A percentile compares a stretch with the other conserved stretches of the same genome.
Conservation (phyloP, 2,329 filamentous ascomycete species). For the Huntiella decipiens region DNA sequence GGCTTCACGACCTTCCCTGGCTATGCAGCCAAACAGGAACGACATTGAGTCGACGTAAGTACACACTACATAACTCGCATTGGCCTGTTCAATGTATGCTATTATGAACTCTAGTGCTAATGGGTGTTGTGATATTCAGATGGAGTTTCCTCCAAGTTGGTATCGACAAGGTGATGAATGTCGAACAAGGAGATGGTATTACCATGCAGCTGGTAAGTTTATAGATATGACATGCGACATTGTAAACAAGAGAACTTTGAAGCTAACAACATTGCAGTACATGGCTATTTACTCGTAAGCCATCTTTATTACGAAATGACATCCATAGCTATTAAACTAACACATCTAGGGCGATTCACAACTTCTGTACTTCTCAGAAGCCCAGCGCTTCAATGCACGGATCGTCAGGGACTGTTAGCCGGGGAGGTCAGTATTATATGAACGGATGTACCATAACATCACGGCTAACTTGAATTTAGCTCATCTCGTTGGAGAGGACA, state of each 20-base stretch:
- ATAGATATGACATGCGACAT: background rate
- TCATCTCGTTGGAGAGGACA: slow-evolving; percentile 83
- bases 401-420: slow-evolving; percentile 30
- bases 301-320: slow-evolving; percentile 2
- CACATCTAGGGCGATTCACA: slow-evolving; percentile 60
- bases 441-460: background rate
- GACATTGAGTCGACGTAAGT: slow-evolving; percentile 34
- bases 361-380: slow-evolving; percentile 97
- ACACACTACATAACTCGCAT: background rate
- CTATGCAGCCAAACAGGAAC: slow-evolving; percentile 40
- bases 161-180: slow-evolving; percentile 78
- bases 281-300: slow-evolving; percentile 85
- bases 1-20: slow-evolving; percentile 18
- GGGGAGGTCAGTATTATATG: slow-evolving; percentile 37
- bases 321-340: background rate
- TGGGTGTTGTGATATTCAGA: slow-evolving; percentile 25
- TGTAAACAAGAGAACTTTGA: background rate
- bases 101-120: background rate
- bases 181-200: slow-evolving; percentile 70
- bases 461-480: slow-evolving; percentile 29
- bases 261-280: slow-evolving; percentile 33
- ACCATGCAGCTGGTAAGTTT: slow-evolving; percentile 64
- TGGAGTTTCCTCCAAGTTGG: slow-evolving; percentile 81
- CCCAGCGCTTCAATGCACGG: slow-evolving; percentile 22
- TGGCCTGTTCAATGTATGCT: background rate